Conservation (phyloP, 305 asterid species). For the Euphrasia arctica region DNA sequence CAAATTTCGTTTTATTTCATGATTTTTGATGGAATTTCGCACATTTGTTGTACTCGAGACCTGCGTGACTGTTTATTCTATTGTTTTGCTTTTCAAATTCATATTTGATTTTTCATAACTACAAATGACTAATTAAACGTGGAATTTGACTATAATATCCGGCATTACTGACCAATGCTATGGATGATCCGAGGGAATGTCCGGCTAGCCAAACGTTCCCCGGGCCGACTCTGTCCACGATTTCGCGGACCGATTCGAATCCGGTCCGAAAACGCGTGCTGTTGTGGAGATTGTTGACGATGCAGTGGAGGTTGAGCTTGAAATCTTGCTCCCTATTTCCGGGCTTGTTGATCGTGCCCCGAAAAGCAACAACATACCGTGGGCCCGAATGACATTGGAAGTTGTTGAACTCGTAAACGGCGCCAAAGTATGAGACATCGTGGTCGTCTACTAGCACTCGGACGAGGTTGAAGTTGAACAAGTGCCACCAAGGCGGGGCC, state of each 20-base stretch:
- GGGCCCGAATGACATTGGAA: conserved; percentile 29
- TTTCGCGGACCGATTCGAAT: conserved; percentile 22
- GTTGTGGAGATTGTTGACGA: conserved; percentile 40
- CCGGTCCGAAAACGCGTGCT: conserved; percentile 43
- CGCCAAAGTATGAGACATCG: conserved; percentile 58
- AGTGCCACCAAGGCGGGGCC: conserved; percentile 76
- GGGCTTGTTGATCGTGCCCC: conserved; percentile 52
- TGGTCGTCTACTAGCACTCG: conserved; percentile 38
- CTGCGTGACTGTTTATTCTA: too few species aligned
- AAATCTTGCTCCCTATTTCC: conserved; percentile 42
- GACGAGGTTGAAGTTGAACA: conserved; percentile 40
- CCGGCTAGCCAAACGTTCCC: conserved; percentile 61
- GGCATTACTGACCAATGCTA: conserved; percentile 36
- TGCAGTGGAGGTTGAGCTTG: conserved; percentile 47
- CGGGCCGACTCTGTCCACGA: conserved; percentile 26
- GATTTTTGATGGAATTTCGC: too few species aligned
- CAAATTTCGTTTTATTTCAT: too few species aligned
- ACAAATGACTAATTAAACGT: too few species aligned
- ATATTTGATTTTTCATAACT: too few species aligned
- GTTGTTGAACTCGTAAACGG: conserved; percentile 40
- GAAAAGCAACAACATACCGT: conserved; percentile 49
- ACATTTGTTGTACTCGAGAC: too few species aligned
- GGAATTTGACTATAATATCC: too few species aligned
- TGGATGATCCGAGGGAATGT: conserved; percentile 68
- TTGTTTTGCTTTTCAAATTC: too few species aligned